phyloP scores from a whole-genome alignment of 129 eudicot species.

The Flaveria robusta region DNA sequence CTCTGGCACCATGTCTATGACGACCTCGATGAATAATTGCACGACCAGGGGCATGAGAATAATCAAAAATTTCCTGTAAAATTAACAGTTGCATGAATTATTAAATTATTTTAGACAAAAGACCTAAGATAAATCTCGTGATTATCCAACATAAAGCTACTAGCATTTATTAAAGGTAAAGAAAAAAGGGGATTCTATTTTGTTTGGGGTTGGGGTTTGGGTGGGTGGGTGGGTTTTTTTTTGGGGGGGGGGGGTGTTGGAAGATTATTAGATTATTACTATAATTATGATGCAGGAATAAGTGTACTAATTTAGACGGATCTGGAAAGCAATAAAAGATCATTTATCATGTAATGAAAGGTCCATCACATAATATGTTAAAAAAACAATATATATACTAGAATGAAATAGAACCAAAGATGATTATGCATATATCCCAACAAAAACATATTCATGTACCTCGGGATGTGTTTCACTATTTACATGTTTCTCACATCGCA shows the following conservation, averaged over 20 bases:
- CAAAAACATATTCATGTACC: conserved; percentile 45
- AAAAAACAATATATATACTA: not conserved
- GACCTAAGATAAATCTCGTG: not conserved
- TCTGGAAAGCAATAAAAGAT: not conserved
- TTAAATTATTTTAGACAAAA: not conserved
- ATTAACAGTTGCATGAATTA: not conserved
- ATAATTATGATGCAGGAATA: not conserved
- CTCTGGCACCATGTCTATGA: conserved; percentile 97
- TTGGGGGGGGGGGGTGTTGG: too few relatives aligned
- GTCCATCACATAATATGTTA: not conserved
- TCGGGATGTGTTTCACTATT: conserved; percentile 70
- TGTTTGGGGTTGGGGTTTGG: too few relatives aligned
- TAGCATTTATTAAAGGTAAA: not conserved
- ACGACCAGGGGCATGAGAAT: conserved; percentile 73
- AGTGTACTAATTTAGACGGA: not conserved
- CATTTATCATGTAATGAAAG: not conserved
- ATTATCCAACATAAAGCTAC: not conserved
- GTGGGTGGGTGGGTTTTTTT: too few relatives aligned
- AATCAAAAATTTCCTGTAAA: conserved; percentile 72
- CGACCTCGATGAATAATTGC: conserved; percentile 97
- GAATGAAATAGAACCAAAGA: not conserved
- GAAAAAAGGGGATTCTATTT: not conserved
- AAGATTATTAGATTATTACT: not conserved
- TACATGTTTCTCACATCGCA: conserved; percentile 92
- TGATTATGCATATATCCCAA: conserved; percentile 4